Conservation (phyloP, 2,329 filamentous ascomycete genomes). For the Elsinoe australis region DNA sequence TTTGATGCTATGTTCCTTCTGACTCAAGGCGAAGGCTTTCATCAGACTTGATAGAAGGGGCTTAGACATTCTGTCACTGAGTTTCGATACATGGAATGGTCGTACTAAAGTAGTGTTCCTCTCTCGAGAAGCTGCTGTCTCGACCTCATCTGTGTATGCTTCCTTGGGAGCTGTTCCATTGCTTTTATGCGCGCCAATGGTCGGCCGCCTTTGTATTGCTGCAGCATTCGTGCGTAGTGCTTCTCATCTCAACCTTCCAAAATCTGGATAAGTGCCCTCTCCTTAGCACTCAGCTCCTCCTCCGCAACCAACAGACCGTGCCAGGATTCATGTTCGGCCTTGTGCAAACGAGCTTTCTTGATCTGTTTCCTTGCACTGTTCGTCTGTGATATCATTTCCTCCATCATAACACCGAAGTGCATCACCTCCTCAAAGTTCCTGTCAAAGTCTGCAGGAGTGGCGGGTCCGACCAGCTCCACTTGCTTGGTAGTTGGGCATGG, state of each 20-base stretch:
- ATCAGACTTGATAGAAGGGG: too few relatives aligned
- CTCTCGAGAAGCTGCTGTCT: too few relatives aligned
- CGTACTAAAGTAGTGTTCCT: too few relatives aligned
- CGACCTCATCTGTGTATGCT: too few relatives aligned
- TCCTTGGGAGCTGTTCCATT: too few relatives aligned
- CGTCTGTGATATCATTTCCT: neutral
- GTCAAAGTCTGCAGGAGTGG: constrained; percentile 2
- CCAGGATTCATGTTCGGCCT: constrained; percentile 10
- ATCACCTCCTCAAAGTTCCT: constrained; percentile 3
- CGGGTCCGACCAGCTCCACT: neutral
- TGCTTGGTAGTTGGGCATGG: neutral
- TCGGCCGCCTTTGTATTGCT: too few relatives aligned
- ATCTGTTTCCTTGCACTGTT: neutral
- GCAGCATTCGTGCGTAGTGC: too few relatives aligned
- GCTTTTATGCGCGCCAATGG: too few relatives aligned
- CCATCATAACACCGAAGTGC: constrained; percentile 6
- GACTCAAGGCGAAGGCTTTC: too few relatives aligned
- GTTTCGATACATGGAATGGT: too few relatives aligned
- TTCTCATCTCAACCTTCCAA: neutral
- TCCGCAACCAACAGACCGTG: neutral
- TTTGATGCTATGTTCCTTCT: too few relatives aligned
- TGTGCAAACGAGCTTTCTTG: constrained; percentile 3
- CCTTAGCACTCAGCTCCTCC: neutral
- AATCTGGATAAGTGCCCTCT: constrained; percentile 3
- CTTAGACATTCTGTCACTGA: too few relatives aligned